Base-by-base conservation (phyloP, 2,329 filamentous ascomycete species). In the Fusarium sp. region DNA sequence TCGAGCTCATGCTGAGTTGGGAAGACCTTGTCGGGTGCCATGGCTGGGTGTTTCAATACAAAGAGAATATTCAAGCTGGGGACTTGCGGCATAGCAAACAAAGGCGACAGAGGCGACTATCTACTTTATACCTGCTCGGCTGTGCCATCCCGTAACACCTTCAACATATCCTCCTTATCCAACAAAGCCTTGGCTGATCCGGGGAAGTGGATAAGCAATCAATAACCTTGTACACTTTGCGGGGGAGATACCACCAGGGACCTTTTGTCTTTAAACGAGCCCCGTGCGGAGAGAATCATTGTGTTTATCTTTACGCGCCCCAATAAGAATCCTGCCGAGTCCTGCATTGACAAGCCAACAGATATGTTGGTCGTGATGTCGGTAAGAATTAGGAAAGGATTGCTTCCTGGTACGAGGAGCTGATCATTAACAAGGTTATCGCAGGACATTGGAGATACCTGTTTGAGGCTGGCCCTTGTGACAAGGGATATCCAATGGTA, bases 1-100 rank as follows among this genome's bases (percentile, higher is more conserved):
- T 57, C 56, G 40, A 69, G 65, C 42, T 69, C 65, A n/a, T 47
- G 43, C 38, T 60, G 51, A 4, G 62, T 66, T 21, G 62, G 65
- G n/a, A 69, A 21, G 31, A 69, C 56, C 40, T 57, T 68, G 19
- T 61, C 58, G 8, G 56, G 61, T 38, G 56, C 40, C 56, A 58
- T 58, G 19, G 28, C 39, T 52, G 24, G 15, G 34, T 15, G 14
- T 36, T 14, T 17, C 34, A 15, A 15, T 13, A 17, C 33, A 34
- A 36, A 36, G 14, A 11, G 28, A 31, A 31, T 13, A 10, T 31
- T 36, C 34, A 17, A 36, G 34, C 34, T 15, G 15, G 22, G 24
- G 15, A 38, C 8, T 7, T 17, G 7, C 31, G n/a, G 36, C 14
- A 33, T 26, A 14, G 3, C 19, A 15, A 36, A 36, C 17, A 26